phyloP scores from a whole-genome alignment of 2,329 filamentous ascomycete species.

The Zalaria obscura region DNA sequence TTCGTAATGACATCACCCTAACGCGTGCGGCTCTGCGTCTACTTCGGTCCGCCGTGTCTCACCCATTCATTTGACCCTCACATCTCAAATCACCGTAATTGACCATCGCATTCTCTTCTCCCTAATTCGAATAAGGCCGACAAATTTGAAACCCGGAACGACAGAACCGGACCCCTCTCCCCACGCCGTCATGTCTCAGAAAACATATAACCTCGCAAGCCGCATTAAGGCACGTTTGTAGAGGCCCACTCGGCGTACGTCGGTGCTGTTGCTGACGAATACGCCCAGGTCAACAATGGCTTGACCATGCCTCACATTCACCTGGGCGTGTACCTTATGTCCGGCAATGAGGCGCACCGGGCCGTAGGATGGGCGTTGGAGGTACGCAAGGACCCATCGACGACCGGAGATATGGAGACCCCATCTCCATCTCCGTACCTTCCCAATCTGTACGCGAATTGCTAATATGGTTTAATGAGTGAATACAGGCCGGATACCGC shows the following conservation, averaged over 20 bases:
- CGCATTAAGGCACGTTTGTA: slow-evolving; percentile 21
- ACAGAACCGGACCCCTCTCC: neutral
- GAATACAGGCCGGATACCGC: slow-evolving; percentile 28
- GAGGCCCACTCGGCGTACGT: slow-evolving; percentile 5
- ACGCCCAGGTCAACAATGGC: slow-evolving; percentile 45
- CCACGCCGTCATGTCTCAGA: slow-evolving; percentile 15
- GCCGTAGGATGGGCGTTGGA: slow-evolving; percentile 45
- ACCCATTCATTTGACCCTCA: too few species aligned
- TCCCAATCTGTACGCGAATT: too few species aligned
- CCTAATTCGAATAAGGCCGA: too few species aligned
- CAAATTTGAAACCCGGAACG: too few species aligned
- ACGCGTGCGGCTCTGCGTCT: too few species aligned
- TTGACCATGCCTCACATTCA: slow-evolving; percentile 56
- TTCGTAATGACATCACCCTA: too few species aligned
- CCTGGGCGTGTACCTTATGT: slow-evolving; percentile 60
- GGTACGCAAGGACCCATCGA: slow-evolving; percentile 19
- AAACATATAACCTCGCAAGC: slow-evolving; percentile 26
- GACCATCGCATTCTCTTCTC: too few species aligned
- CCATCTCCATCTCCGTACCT: too few species aligned
- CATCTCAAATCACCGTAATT: too few species aligned
- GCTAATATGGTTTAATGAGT: neutral
- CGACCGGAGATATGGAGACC: neutral
- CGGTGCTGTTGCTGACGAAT: slow-evolving; percentile 14
- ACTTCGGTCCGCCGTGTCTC: too few species aligned
- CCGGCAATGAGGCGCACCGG: slow-evolving; percentile 42